A percentile compares a stretch with the other conserved stretches of the same genome.
Conservation (phyloP, 176 grass and related monocot species). For the Oryza officinalis region DNA sequence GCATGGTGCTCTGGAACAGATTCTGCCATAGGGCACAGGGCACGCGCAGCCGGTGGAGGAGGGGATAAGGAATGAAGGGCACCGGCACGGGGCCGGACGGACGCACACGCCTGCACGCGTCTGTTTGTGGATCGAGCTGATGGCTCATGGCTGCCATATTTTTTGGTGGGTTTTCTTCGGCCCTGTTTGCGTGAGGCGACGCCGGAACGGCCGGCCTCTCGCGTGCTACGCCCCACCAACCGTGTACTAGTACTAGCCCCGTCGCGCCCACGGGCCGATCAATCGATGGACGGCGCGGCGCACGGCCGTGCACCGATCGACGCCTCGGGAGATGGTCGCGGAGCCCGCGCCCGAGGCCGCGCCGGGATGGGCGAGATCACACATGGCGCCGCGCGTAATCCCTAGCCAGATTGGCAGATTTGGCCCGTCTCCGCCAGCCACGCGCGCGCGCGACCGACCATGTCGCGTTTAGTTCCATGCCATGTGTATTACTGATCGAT, state of each 20-base stretch:
- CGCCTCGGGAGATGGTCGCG: background rate
- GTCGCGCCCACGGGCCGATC: background rate
- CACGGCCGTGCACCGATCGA: background rate
- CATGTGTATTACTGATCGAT: background rate
- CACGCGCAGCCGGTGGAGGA: slow-evolving; percentile 8
- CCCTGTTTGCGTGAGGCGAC: slow-evolving; percentile 39
- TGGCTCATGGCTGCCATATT: background rate
- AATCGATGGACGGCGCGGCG: background rate
- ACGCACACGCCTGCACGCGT: background rate
- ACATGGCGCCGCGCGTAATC: background rate
- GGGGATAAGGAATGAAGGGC: slow-evolving; percentile 33
- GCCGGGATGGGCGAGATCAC: background rate
- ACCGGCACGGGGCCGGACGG: background rate
- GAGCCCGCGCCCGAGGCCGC: background rate
- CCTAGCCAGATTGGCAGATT: background rate
- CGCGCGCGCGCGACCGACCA: background rate
- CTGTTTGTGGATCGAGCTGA: background rate
- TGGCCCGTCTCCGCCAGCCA: background rate
- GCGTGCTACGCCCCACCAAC: too few relatives aligned
- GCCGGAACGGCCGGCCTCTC: slow-evolving; percentile 25
- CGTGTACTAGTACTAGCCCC: too few relatives aligned
- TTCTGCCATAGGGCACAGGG: slow-evolving; percentile 19
- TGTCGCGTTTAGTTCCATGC: background rate
- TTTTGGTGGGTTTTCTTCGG: background rate
- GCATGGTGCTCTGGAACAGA: background rate